phyloP scores from a whole-genome alignment of 2,329 filamentous ascomycete species.

The Colletotrichum scovillei region DNA sequence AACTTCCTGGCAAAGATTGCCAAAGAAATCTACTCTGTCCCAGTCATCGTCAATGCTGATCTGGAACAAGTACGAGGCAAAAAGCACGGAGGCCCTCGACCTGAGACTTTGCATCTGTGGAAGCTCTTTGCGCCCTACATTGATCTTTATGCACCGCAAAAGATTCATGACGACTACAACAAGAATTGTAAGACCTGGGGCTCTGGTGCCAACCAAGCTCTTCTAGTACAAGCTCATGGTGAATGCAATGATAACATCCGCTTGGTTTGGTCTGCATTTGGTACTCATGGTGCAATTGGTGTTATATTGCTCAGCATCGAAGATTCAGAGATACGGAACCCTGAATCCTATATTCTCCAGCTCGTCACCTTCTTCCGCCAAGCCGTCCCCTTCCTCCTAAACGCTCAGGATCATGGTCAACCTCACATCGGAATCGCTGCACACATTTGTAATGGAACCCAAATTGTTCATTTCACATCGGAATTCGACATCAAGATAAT shows the following conservation, averaged over 20 bases:
- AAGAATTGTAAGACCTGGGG: neutral
- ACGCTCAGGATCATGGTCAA: neutral
- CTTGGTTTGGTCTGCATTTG: conserved; percentile 2
- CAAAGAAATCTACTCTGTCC: conserved; percentile 10
- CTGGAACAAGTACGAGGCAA: neutral
- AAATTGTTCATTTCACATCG: too few relatives aligned
- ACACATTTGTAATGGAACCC: neutral
- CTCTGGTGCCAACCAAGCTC: neutral
- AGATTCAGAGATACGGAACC: neutral
- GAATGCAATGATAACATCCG: neutral
- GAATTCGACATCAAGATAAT: neutral
- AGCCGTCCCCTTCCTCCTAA: neutral
- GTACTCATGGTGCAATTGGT: neutral
- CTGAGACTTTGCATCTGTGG: neutral
- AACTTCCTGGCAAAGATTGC: neutral
- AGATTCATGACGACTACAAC: neutral
- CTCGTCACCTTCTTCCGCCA: neutral
- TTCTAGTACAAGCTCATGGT: neutral
- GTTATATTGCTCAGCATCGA: neutral
- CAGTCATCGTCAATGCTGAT: neutral
- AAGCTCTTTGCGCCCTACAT: neutral
- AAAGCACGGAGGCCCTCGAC: neutral
- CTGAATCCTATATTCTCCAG: neutral
- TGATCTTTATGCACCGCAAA: neutral
- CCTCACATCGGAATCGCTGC: neutral